Percentiles rank a stretch among this genome's conserved stretches.
Conservation (phyloP, 257 asterid species). For the Nicotiana benthamiana region DNA sequence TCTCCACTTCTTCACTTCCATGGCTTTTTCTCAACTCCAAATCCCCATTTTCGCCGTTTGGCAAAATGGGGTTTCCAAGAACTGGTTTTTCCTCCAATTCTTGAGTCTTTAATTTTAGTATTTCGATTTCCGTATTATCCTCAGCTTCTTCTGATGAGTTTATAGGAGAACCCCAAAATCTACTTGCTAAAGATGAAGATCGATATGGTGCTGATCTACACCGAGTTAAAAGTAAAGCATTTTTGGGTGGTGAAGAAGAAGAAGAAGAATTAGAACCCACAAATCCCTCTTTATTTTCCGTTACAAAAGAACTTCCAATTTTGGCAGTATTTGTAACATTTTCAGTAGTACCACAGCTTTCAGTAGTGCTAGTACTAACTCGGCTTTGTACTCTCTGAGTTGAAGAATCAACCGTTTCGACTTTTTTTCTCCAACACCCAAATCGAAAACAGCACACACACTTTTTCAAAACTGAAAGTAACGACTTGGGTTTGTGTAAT, state of each 20-base stretch:
- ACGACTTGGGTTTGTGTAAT: conserved; percentile 14
- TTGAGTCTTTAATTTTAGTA: not conserved
- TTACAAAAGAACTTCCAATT: not conserved
- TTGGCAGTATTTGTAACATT: not conserved
- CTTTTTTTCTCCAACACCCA: conserved; percentile 35
- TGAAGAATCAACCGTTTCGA: conserved; percentile 34
- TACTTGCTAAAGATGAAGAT: conserved; percentile 71
- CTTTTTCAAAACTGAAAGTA: conserved; percentile 19
- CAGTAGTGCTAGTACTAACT: conserved; percentile 8
- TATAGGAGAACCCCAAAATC: conserved; percentile 65
- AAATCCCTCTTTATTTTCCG: conserved; percentile 3
- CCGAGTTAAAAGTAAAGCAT: conserved; percentile 67
- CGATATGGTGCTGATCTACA: conserved; percentile 98
- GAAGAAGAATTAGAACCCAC: conserved; percentile 8
- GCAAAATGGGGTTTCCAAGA: conserved; percentile 4
- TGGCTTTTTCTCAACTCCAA: conserved; percentile 21
- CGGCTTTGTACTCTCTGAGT: conserved; percentile 7
- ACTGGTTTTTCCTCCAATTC: conserved; percentile 5
- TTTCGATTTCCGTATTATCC: not conserved
- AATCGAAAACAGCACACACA: conserved; percentile 36
- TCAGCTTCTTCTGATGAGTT: not conserved
- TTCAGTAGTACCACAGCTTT: not conserved
- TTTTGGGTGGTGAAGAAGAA: conserved; percentile 34
- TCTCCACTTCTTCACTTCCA: conserved; percentile 16
- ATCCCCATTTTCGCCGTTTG: conserved; percentile 9